Base-by-base conservation (phyloP, 352 stramenopile species). In the Phytophthora kernoviae region DNA sequence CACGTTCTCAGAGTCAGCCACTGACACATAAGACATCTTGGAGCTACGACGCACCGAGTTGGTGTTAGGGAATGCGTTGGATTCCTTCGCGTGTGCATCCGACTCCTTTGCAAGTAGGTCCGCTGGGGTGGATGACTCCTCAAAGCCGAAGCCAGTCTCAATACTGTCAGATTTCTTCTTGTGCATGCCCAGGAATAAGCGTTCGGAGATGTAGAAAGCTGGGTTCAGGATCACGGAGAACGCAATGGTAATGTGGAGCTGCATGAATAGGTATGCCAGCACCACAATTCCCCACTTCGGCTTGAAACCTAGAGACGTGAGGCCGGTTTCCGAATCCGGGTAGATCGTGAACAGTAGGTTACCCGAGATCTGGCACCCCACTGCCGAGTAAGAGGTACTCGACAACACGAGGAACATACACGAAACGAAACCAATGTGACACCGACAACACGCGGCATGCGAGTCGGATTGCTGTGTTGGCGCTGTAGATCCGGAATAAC, bases 311-410 rank as follows among this genome's bases (percentile, higher is more conserved):
- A 87, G 57, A 2, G 54, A 54, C 1, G 69, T 70, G 20, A 80
- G 26, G 1, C 63, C 64, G 0, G 66, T 75, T 0, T 62, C 54
- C 5, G 24, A 8, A 53, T 79, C 54, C 8, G 72, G 70, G 67
- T 75, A 85, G 44, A 91, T 87, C 10, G 77, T 77, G 56, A 87
- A 91, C 9, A 89, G 65, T 57, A 91, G 44, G 65, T 90, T 90
- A 30, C 78, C 74, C 9, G 71, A 74, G 50, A 90, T 88, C 63
- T 88, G 81, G 61, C 81, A 88, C 5, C 81, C 81, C 4, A 86
- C 65, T 1, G 70, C 70, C 36, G 75, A 84, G 66, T 85, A 88
- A 22, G 72, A 68, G 14, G 70, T 79, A 48, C 59, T 62, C 0
- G 68, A 70, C 9, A 90, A 57, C 24, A 75, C 49, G 9, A 87